Percentiles rank a stretch among this genome's conserved stretches.
These are phyloP conservation scores for Colletotrichum sp. DNA, from an alignment of 2,329 filamentous ascomycete species.

Conservation along the genomic window DNA sequence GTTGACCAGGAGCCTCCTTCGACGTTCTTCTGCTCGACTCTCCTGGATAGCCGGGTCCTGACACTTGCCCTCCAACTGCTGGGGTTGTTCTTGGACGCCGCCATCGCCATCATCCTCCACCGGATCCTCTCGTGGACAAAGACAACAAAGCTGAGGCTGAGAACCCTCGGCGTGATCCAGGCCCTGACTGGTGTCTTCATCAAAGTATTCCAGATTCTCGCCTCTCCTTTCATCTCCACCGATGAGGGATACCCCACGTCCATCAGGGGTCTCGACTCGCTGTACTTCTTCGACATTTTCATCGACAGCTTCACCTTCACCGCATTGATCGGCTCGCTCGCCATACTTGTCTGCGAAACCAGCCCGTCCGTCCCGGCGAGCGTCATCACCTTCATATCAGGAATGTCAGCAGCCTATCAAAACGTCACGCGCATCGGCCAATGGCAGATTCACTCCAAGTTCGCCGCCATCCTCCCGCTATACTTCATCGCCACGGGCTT, in stretches of 20 bases:
- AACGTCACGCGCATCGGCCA: conserved; percentile 44
- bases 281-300: conserved; percentile 54
- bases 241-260: conserved; percentile 22
- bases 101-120: conserved; percentile 54
- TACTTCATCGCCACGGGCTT: conserved; percentile 45
- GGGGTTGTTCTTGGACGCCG: conserved; percentile 50
- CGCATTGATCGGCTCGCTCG: conserved; percentile 46
- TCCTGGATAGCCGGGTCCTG: conserved; percentile 40
- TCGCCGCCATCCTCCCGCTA: conserved; percentile 40
- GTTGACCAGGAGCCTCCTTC: conserved; percentile 45
- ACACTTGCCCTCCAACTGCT: conserved; percentile 47
- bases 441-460: conserved; percentile 47
- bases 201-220: conserved; percentile 39
- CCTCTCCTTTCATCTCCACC: conserved; percentile 30
- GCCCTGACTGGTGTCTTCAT: conserved; percentile 43
- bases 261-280: conserved; percentile 41
- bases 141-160: conserved; percentile 51
- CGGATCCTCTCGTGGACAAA: conserved; percentile 56
- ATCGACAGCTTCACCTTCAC: conserved; percentile 53
- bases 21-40: conserved; percentile 55
- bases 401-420: conserved; percentile 37
- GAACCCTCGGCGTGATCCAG: conserved; percentile 47
- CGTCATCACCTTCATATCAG: conserved; percentile 48
- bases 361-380: conserved; percentile 47
- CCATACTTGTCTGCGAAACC: conserved; percentile 52